These are phyloP conservation scores for Septoria petroselini DNA, from an alignment of 2,329 filamentous ascomycete genomes.

Conservation along the genomic window DNA sequence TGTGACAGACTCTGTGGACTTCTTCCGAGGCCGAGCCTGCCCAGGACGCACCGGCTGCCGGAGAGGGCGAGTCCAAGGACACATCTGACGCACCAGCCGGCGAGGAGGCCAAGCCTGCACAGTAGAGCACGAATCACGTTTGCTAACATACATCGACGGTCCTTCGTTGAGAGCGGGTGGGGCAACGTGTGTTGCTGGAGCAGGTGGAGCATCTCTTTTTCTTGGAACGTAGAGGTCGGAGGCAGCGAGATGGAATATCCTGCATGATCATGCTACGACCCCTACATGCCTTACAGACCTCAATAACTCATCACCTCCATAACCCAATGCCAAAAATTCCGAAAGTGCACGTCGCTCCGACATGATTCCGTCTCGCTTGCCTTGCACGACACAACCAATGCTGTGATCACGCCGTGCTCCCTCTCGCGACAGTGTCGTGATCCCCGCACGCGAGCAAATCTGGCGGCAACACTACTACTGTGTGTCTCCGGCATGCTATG, in stretches of 20 bases:
- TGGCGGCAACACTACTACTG: conserved; percentile 9
- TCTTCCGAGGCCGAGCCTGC: conserved; percentile 93
- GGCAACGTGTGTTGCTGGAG: conserved; percentile 26
- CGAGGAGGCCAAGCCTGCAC: conserved; percentile 48
- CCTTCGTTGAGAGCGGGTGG: conserved; percentile 26
- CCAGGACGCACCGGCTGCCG: conserved; percentile 44
- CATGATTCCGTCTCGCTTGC: not conserved
- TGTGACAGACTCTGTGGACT: conserved; percentile 87
- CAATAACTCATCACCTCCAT: conserved; percentile 15
- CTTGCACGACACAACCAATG: conserved; percentile 2
- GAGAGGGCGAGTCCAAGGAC: conserved; percentile 53
- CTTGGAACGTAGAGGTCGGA: conserved; percentile 30
- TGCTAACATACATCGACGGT: conserved; percentile 27
- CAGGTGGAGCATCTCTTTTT: conserved; percentile 28
- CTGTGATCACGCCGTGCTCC: conserved; percentile 7
- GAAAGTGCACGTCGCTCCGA: conserved; percentile 18
- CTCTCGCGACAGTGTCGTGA: conserved; percentile 7
- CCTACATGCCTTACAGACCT: conserved; percentile 28
- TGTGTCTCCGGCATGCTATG: conserved; percentile 1
- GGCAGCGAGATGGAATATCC: conserved; percentile 23
- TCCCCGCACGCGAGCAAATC: conserved; percentile 15
- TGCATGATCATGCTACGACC: conserved; percentile 24
- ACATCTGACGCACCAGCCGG: conserved; percentile 58
- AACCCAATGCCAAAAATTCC: conserved; percentile 16
- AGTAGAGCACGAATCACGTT: conserved; percentile 34